Evolutionary conservation across 192 early-diverging fungal genomes (phyloP), one percentile per base, ranked within the genome.

Genomic region (Umbelopsis vinacea): DNA sequence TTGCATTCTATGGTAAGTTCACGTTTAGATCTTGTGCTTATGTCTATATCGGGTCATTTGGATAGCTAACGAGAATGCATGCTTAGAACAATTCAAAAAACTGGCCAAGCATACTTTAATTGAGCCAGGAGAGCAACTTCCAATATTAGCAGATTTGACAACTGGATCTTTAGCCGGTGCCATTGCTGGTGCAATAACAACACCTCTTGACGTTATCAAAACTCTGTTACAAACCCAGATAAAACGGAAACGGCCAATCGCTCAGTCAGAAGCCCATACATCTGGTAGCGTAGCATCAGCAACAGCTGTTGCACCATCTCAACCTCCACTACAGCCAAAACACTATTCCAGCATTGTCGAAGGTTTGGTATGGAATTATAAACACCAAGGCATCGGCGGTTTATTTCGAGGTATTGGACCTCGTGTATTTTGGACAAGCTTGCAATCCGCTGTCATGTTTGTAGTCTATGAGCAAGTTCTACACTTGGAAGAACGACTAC

Each of bases 391-490:
- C 2, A 57, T 84, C 3, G 74, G 68, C 47, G 93, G 91, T 33
- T 70, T 92, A 23, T 94, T 91, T 81, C 79, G 92, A 53, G 93
- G 93, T 15, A 83, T 87, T 47, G 92, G 91, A 52, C 91, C 91
- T 15, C 76, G 89, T 29, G 91, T 93, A 54, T 83, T 86, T 35
- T 91, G 92, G 89, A 92, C 90, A 24, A 86, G 84, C 45, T 71
- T 86, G 69, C 91, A 92, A 76, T 85, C 82, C 55, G 86, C 85
- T 5, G 71, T 88, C 53, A 91, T 92, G 91, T 92, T 92, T 88
- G 81, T 89, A n/a, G 77, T 92, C 45, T 90, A 89, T 71, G 90
- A 92, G 67, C 84, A 86, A 69, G 86, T 84, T 22, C 60, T 88
- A 6, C 75, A 81, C 46, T 47, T 88, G 9, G 78, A 86, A 66